Conservation (phyloP, 2,329 filamentous ascomycete species). For the Xylariaceae sp. region DNA sequence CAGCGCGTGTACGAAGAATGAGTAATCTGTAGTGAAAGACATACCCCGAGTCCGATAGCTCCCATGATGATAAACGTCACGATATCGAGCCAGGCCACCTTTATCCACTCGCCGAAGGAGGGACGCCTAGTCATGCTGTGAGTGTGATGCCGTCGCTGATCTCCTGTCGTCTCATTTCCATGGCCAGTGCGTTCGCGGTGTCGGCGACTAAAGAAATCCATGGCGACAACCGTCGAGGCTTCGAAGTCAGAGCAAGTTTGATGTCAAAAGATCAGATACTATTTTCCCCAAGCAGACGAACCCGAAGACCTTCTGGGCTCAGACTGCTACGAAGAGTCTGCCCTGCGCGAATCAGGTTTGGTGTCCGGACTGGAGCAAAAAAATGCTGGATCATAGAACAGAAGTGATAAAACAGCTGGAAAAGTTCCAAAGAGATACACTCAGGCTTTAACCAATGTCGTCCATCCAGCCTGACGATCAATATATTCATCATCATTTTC, state of each 20-base stretch:
- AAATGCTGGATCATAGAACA: background rate
- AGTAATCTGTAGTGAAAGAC: constrained; percentile 21
- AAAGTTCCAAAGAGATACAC: background rate
- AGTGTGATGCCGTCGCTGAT: constrained; percentile 16
- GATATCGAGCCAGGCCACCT: constrained; percentile 61
- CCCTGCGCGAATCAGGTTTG: background rate
- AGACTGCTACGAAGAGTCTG: no score
- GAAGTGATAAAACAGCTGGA: background rate
- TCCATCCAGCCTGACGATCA: background rate
- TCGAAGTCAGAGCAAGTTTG: background rate
- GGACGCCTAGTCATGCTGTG: constrained; percentile 48
- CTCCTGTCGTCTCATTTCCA: background rate
- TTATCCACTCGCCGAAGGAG: constrained; percentile 65
- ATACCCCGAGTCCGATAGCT: constrained; percentile 60
- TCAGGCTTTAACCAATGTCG: background rate
- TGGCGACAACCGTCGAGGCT: background rate
- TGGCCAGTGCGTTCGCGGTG: constrained; percentile 14
- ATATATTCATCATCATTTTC: background rate
- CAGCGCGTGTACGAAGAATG: background rate
- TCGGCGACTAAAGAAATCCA: constrained; percentile 27
- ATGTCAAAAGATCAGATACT: background rate
- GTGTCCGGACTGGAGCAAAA: no score
- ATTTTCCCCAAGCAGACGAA: background rate
- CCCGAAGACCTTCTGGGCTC: no score
- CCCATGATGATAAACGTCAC: constrained; percentile 63